phyloP scores from a whole-genome alignment of 2,329 filamentous ascomycete genomes.

The Rugonectria rugulosa region DNA sequence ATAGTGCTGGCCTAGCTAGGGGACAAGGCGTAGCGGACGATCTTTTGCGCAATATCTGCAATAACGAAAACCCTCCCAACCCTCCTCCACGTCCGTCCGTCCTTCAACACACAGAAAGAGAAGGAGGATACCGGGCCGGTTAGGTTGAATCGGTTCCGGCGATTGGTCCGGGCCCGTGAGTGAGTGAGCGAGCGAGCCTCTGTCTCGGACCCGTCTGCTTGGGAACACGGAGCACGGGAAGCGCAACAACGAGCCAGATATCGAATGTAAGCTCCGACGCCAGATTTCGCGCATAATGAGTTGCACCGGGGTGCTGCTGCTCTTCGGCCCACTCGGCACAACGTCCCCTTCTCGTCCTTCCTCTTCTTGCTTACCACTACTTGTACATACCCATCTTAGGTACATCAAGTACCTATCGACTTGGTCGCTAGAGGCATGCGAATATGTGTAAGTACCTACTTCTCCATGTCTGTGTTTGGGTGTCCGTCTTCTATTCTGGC shows the following conservation, averaged over 20 bases:
- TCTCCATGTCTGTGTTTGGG: not conserved
- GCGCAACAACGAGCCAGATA: constrained; percentile 11
- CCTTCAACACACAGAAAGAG: not conserved
- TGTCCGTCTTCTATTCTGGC: not conserved
- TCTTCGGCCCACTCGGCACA: constrained; percentile 10
- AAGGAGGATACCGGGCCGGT: constrained; percentile 32
- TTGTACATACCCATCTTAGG: too few species aligned
- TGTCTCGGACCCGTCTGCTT: constrained; percentile 31
- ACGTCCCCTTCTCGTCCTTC: not conserved
- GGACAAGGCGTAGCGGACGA: not conserved
- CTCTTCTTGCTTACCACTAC: too few species aligned
- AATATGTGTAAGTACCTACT: not conserved
- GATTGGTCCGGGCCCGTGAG: constrained; percentile 28
- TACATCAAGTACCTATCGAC: too few species aligned
- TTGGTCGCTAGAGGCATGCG: too few species aligned
- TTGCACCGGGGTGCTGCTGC: constrained; percentile 23
- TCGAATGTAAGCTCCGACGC: constrained; percentile 21
- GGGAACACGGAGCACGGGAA: constrained; percentile 23
- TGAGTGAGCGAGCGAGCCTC: constrained; percentile 28
- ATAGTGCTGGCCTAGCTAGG: constrained; percentile 9
- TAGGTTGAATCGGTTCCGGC: constrained; percentile 13
- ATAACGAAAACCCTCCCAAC: constrained; percentile 7
- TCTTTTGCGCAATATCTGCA: constrained; percentile 3
- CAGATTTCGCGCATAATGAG: constrained; percentile 31
- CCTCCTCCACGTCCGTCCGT: constrained; percentile 5